Evolutionary conservation across 306 rosid species (phyloP).

Genomic region (Lathyrus tuberosus): DNA sequence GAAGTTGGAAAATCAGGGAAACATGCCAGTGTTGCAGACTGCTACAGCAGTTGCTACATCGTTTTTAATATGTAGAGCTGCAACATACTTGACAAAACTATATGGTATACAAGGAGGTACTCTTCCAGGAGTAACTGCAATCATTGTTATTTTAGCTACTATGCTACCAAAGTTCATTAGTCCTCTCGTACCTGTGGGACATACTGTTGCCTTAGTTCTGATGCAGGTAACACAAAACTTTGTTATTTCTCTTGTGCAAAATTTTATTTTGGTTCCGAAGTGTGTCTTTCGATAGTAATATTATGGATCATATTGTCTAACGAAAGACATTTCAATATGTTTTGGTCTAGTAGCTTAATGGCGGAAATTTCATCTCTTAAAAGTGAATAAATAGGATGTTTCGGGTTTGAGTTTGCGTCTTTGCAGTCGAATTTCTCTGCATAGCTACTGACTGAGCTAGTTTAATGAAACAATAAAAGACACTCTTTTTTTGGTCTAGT

Average conservation of each 20-base stretch:
- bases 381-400: too few species aligned
- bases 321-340: too few species aligned
- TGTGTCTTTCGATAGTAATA: too few species aligned
- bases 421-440: too few species aligned
- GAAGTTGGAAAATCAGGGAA: slow-evolving; percentile 40
- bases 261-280: too few species aligned
- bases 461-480: too few species aligned
- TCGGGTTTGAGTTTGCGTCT: too few species aligned
- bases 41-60: slow-evolving; percentile 62
- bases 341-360: too few species aligned
- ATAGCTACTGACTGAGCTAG: too few species aligned
- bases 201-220: slow-evolving; percentile 59
- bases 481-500: too few species aligned
- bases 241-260: neutral
- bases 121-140: slow-evolving; percentile 63
- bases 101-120: slow-evolving; percentile 63
- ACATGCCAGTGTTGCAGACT: slow-evolving; percentile 49
- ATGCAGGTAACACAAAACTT: slow-evolving; percentile 59
- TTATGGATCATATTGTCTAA: too few species aligned
- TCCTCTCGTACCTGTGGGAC: slow-evolving; percentile 63
- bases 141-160: slow-evolving; percentile 65
- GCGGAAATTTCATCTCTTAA: too few species aligned
- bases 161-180: slow-evolving; percentile 54
- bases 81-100: slow-evolving; percentile 43
- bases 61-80: slow-evolving; percentile 60